phyloP scores from a whole-genome alignment of 1,284 basidiomycete species.

The Gymnopus androsaceus region DNA sequence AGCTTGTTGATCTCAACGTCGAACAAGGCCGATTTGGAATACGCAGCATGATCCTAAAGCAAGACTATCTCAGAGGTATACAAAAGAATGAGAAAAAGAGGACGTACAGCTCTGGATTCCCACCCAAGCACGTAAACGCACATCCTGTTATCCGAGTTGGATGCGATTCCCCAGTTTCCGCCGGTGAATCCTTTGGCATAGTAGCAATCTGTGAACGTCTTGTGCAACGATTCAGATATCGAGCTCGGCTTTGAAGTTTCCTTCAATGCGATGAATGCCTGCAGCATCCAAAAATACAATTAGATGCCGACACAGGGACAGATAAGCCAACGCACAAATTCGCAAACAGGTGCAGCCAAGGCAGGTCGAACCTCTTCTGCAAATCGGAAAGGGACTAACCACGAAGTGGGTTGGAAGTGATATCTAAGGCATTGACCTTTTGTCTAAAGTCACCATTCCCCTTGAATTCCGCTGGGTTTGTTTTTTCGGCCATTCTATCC shows the following conservation, averaged over 20 bases:
- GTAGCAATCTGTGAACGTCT: constrained; percentile 13
- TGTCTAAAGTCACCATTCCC: constrained; percentile 4
- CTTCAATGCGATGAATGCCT: constrained; percentile 7
- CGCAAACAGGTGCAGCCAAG: constrained; percentile 5
- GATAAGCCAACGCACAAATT: constrained; percentile 1
- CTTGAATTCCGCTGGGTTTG: neutral
- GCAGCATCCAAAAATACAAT: neutral
- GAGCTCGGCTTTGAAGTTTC: constrained; percentile 1
- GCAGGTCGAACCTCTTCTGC: constrained; percentile 8
- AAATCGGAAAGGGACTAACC: constrained; percentile 10
- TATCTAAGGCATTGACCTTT: constrained; percentile 2
- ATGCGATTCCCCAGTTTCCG: constrained; percentile 11
- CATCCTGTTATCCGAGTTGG: constrained; percentile 7
- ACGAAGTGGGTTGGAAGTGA: constrained; percentile 6
- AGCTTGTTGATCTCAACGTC: constrained; percentile 11
- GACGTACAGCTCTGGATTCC: constrained; percentile 11
- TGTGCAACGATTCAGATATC: constrained; percentile 6
- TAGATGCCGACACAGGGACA: neutral
- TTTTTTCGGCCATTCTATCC: constrained; percentile 11
- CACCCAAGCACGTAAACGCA: constrained; percentile 10
- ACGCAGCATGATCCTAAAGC: constrained; percentile 7
- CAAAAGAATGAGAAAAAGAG: neutral
- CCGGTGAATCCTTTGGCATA: constrained; percentile 5
- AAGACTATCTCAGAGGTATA: neutral
- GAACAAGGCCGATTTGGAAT: constrained; percentile 1